These are phyloP conservation scores for Aspergillus ochraceus DNA, from an alignment of 2,329 filamentous ascomycete genomes.

Conservation along the genomic window DNA sequence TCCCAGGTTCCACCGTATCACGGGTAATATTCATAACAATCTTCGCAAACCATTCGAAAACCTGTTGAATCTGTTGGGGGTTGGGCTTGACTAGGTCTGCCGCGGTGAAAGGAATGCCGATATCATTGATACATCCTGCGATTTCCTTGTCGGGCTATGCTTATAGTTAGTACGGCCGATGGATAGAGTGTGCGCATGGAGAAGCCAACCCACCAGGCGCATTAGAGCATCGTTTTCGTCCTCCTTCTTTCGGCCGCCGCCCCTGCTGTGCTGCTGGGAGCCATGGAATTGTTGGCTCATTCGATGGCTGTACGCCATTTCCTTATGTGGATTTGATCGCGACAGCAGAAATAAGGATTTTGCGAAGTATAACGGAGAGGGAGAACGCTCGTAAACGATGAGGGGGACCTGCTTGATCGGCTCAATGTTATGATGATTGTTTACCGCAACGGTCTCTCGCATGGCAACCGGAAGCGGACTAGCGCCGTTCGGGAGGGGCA, in stretches of 20 bases:
- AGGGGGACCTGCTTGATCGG: constrained; percentile 8
- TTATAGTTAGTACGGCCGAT: constrained; percentile 1
- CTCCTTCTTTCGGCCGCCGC: constrained; percentile 53
- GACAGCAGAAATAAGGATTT: neutral
- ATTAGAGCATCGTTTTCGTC: constrained; percentile 60
- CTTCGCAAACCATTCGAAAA: constrained; percentile 97
- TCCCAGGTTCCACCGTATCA: constrained; percentile 89
- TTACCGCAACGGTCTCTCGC: constrained; percentile 29
- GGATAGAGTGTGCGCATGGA: neutral
- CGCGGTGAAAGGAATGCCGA: constrained; percentile 84
- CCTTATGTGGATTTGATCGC: constrained; percentile 5
- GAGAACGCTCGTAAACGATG: neutral
- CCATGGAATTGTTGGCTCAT: constrained; percentile 55
- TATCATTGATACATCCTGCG: constrained; percentile 94
- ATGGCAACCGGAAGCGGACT: constrained; percentile 29
- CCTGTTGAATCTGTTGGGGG: constrained; percentile 89
- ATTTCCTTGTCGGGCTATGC: constrained; percentile 71
- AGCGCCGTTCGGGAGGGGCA: constrained; percentile 34
- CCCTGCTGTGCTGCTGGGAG: constrained; percentile 47
- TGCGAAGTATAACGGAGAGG: constrained; percentile 3
- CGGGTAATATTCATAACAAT: constrained; percentile 90
- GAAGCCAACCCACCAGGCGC: constrained; percentile 49
- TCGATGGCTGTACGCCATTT: constrained; percentile 53
- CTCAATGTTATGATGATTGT: constrained; percentile 36
- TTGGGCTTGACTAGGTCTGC: constrained; percentile 92